Base-by-base conservation (phyloP, 805 yeast genomes). In the Lachancea waltii region DNA sequence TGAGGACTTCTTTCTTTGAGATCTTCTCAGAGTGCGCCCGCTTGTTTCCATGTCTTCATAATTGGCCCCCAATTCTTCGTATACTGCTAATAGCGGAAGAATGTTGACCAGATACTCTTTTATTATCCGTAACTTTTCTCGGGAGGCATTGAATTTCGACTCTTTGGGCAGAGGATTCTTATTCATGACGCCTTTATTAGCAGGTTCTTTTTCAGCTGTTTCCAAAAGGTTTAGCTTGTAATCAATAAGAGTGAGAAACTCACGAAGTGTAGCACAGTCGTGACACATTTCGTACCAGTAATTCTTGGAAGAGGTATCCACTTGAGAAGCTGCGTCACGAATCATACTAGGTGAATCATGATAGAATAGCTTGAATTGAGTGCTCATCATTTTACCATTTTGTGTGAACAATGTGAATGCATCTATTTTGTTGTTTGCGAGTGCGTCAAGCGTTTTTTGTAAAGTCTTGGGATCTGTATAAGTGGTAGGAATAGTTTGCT, bases 1-100 rank as follows among this genome's bases (percentile, higher is more conserved):
- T 38, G 47, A 47, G 11, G 46, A 41, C 22, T 38, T 42, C 18
- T 45, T 48, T 38, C 56, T 50, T 37, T 54, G 56, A 3, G 52
- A 42, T 22, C 53, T 53, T 42, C 63, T 54, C 34, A 58, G 33
- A 23, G 51, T 49, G 33, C 63, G 48, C 17, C 47, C 51, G 11
- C 56, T 53, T 9, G 55, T 50, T 23, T 48, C 42, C 47, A 56
- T 47, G 28, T 50, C 57, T 13, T 49, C 49, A 63, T 83, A 85
- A 42, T 68, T 72, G 9, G 82, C 77, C 55, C 73, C 73, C 51
- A 86, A 67, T 43, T 69, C 66, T 60, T 80, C 85, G 56, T 68
- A 84, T 51, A 78, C 84, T n/a, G 63, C 47, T 47, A 85, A 67
- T 20, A 86, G 63, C 31, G 42, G 41, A 14, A 44, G 44, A 36